phyloP scores from a whole-genome alignment of 352 stramenopile species.

The Pythium brassicae region DNA sequence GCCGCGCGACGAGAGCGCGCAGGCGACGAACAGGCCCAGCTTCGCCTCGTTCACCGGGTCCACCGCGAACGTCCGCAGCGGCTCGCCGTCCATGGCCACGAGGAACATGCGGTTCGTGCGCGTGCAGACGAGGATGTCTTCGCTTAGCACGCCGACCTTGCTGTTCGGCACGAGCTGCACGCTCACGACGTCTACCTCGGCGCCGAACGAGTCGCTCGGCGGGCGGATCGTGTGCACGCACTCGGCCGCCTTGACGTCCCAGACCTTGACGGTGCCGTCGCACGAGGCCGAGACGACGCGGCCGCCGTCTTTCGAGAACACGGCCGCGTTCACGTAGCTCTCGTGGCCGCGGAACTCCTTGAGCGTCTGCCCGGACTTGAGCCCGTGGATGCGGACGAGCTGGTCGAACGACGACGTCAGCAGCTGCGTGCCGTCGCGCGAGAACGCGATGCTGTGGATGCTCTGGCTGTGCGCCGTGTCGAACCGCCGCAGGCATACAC shows the following conservation, averaged over 20 bases:
- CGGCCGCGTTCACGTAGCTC: slow-evolving; percentile 89
- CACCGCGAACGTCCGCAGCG: slow-evolving; percentile 60
- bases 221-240: slow-evolving; percentile 74
- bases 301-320: slow-evolving; percentile 68
- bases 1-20: slow-evolving; percentile 66
- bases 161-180: slow-evolving; percentile 54
- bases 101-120: slow-evolving; percentile 78
- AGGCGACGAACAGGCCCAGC: slow-evolving; percentile 86
- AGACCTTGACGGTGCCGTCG: slow-evolving; percentile 92
- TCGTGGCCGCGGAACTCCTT: slow-evolving; percentile 93
- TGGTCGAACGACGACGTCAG: slow-evolving; percentile 89
- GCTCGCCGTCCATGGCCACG: slow-evolving; percentile 62
- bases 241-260: slow-evolving; percentile 82
- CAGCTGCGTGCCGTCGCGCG: slow-evolving; percentile 87
- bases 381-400: slow-evolving; percentile 89
- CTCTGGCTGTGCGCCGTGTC: slow-evolving; percentile 73
- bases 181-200: slow-evolving; percentile 79
- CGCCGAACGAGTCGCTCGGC: slow-evolving; percentile 33
- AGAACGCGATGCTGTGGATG: slow-evolving; percentile 88
- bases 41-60: slow-evolving; percentile 58
- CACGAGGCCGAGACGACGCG: slow-evolving; percentile 85
- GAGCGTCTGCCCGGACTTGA: slow-evolving; percentile 89
- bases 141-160: slow-evolving; percentile 20
- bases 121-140: slow-evolving; percentile 86
- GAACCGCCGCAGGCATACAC: slow-evolving; percentile 88